Percentiles rank a stretch among this genome's conserved stretches.
phyloP scores from a whole-genome alignment of 768 basidiomycete species.

The Artomyces pyxidatus region DNA sequence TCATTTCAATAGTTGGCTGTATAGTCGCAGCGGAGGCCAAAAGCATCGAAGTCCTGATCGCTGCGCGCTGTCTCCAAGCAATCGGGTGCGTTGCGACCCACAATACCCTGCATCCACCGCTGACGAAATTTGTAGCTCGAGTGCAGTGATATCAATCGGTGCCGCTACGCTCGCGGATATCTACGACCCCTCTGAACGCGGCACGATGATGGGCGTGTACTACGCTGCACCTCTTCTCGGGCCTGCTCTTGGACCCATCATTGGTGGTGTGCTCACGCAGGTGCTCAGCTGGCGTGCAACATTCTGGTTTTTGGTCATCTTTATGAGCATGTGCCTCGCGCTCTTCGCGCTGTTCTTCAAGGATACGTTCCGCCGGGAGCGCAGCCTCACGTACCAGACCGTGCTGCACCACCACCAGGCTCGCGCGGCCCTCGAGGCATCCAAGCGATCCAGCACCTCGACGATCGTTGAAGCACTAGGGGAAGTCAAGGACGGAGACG shows the following conservation, averaged over 20 bases:
- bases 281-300: conserved; percentile 70
- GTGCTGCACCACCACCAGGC: conserved; percentile 39
- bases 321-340: conserved; percentile 45
- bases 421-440: conserved; percentile 15
- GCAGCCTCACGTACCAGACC: conserved; percentile 72
- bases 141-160: conserved; percentile 63
- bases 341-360: conserved; percentile 62
- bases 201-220: conserved; percentile 73
- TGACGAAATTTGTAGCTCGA: conserved; percentile 27
- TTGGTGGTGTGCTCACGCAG: conserved; percentile 63
- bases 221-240: conserved; percentile 76
- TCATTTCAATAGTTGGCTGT: conserved; percentile 47
- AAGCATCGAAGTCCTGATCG: conserved; percentile 51
- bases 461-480: conserved; percentile 11
- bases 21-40: conserved; percentile 48
- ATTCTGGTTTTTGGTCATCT: conserved; percentile 75
- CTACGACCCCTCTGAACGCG: conserved; percentile 65
- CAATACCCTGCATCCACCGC: conserved; percentile 1
- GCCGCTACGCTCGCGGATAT: conserved; percentile 76
- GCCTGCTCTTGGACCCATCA: conserved; percentile 55
- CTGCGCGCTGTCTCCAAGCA: conserved; percentile 63
- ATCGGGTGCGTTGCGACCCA: conserved; percentile 38
- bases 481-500: neutral
- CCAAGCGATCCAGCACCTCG: conserved; percentile 19
- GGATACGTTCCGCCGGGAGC: conserved; percentile 78